Evolutionary conservation across 2,329 filamentous ascomycete genomes (phyloP), one percentile per base, ranked within the genome.

Genomic region (Parasarocladium wereldwijsianum): DNA sequence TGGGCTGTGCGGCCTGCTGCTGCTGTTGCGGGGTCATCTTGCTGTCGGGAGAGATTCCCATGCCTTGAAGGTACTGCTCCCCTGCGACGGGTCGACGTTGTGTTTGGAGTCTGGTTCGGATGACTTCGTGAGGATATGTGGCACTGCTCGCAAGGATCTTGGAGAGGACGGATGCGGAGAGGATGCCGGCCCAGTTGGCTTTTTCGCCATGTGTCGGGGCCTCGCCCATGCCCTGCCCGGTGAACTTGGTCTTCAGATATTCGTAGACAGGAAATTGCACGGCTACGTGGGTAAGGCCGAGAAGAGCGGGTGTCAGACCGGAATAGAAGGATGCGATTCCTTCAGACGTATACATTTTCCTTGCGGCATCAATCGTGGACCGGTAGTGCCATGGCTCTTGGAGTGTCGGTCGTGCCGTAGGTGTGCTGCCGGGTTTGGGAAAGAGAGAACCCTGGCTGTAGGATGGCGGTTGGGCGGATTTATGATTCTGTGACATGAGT

Each of bases 251-350:
- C 57, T 93, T 93, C 48, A 98, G 68, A 46, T 73, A 93, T 52
- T 98, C 90, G 47, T 98, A 98, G 1, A 90, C 72, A 0, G 90
- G 90, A 42, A 98, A 96, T 49, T 98, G 90, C 13, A 98, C 90
- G 13, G 90, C 90, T 22, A 98, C 90, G 48, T 98, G 90, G 1
- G 85, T 83, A 31, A 98, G 66, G 6, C 90, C 90, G 4, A 98
- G 70, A 6, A 98, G 66, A 1, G 90, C 90, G 0, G 90, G 90
- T 1, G 85, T 84, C 19, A 98, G 70, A 8, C 90, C 90, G 0
- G 90, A 93, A 54, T 98, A 98, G 50, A 98, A 98, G 1, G 87
- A 87, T 5, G 71, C 59, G 22, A 98, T 54, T 27, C 90, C 90
- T 59, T 98, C 90, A 1, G 74, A 80, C 17, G 66, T 71, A 51